These are phyloP conservation scores for Neofusicoccum cordaticola DNA, from an alignment of 2,329 filamentous ascomycete genomes.

Conservation along the genomic window DNA sequence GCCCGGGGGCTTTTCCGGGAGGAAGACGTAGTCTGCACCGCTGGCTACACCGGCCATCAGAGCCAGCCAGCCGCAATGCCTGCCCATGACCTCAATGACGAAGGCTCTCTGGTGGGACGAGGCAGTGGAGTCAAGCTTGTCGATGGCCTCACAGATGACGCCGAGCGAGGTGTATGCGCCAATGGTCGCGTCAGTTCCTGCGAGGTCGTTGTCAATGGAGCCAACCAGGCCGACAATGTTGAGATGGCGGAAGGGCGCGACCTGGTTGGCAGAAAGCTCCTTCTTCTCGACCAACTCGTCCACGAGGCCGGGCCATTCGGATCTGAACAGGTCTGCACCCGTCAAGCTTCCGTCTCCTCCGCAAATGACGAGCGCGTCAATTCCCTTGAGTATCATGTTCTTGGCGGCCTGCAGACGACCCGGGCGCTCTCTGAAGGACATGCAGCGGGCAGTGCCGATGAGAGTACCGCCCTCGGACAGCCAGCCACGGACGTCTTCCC, in stretches of 20 bases:
- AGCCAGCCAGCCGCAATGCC: slow-evolving; percentile 96
- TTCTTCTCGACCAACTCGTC: slow-evolving; percentile 76
- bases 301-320: slow-evolving; percentile 86
- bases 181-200: slow-evolving; percentile 94
- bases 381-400: slow-evolving; percentile 90
- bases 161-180: slow-evolving; percentile 92
- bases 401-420: slow-evolving; percentile 84
- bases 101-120: slow-evolving; percentile 93
- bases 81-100: slow-evolving; percentile 97
- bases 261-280: slow-evolving; percentile 67
- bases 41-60: slow-evolving; percentile 94
- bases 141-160: slow-evolving; percentile 91
- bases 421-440: slow-evolving; percentile 83
- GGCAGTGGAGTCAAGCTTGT: slow-evolving; percentile 94
- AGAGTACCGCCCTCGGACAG: slow-evolving; percentile 91
- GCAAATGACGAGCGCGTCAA: slow-evolving; percentile 94
- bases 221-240: slow-evolving; percentile 97
- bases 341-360: slow-evolving; percentile 96
- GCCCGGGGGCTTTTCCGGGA: slow-evolving; percentile 86
- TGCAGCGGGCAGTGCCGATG: slow-evolving; percentile 92
- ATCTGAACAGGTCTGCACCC: slow-evolving; percentile 87
- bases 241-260: slow-evolving; percentile 75
- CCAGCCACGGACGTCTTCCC: slow-evolving; percentile 93
- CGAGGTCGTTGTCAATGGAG: slow-evolving; percentile 98
- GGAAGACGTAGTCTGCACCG: slow-evolving; percentile 94